phyloP scores from a whole-genome alignment of 2,329 filamentous ascomycete genomes.

The Epichloe bromicola region DNA sequence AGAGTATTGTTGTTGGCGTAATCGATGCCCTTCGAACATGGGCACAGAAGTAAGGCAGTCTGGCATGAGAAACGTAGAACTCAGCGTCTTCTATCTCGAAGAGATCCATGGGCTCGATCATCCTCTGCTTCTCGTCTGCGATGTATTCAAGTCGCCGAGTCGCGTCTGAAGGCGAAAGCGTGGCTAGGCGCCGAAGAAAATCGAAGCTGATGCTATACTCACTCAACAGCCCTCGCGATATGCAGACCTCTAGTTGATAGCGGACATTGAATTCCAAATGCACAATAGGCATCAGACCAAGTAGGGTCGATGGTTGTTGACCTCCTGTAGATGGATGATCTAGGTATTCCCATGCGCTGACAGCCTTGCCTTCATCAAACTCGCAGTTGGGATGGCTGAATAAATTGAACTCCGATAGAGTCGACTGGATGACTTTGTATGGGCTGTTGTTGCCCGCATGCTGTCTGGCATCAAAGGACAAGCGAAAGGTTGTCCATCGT shows the following conservation, averaged over 20 bases:
- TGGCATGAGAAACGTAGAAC: constrained; percentile 31
- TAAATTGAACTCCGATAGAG: constrained; percentile 64
- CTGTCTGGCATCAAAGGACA: constrained; percentile 18
- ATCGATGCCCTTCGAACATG: constrained; percentile 64
- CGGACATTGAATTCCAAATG: constrained; percentile 56
- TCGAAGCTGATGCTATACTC: constrained; percentile 58
- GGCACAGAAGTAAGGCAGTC: constrained; percentile 59
- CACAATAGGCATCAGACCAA: constrained; percentile 11
- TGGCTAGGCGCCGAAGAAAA: constrained; percentile 53
- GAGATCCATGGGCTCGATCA: constrained; percentile 60
- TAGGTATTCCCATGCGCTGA: constrained; percentile 19
- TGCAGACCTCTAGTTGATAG: constrained; percentile 86
- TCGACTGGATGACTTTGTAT: constrained; percentile 28
- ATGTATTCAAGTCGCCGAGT: constrained; percentile 61
- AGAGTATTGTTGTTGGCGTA: constrained; percentile 74
- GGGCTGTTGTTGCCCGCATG: background rate
- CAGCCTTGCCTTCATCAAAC: constrained; percentile 24
- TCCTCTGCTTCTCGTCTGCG: constrained; percentile 45
- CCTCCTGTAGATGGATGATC: constrained; percentile 12
- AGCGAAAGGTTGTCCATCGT: constrained; percentile 41
- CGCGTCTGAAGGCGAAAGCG: constrained; percentile 34
- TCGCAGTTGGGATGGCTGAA: constrained; percentile 26
- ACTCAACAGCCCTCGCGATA: constrained; percentile 65
- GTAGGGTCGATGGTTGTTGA: constrained; percentile 17
- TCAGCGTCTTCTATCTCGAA: constrained; percentile 44